Conservation (phyloP, 805 yeast genomes). For the Hanseniaspora occidentalis region DNA sequence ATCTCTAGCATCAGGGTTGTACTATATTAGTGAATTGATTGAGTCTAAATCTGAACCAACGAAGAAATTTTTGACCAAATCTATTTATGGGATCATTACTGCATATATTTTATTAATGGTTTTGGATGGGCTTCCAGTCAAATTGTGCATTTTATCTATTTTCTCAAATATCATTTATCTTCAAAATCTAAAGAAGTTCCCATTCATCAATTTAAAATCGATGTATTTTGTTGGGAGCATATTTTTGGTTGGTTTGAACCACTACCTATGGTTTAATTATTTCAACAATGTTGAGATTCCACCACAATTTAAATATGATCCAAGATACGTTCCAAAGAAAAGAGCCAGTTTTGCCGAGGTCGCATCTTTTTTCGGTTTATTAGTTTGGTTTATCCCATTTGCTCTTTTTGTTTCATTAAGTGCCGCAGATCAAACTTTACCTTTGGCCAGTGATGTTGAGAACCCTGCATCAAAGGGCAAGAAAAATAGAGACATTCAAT, state of each 20-base stretch:
- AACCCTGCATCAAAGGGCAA: constrained; percentile 17
- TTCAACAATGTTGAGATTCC: constrained; percentile 61
- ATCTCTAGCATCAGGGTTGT: constrained; percentile 80
- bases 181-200: constrained; percentile 71
- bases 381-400: constrained; percentile 91
- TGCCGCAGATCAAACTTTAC: constrained; percentile 83
- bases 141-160: constrained; percentile 53
- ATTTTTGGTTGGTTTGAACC: constrained; percentile 62
- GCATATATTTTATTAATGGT: constrained; percentile 45
- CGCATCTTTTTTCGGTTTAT: constrained; percentile 88
- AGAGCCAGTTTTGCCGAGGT: constrained; percentile 80
- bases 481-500: constrained; percentile 32
- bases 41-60: constrained; percentile 90
- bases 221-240: constrained; percentile 63
- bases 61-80: constrained; percentile 47
- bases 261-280: constrained; percentile 79
- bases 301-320: constrained; percentile 45
- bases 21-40: constrained; percentile 81
- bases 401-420: constrained; percentile 82
- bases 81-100: constrained; percentile 50
- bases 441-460: constrained; percentile 29
- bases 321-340: constrained; percentile 48
- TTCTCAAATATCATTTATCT: constrained; percentile 60
- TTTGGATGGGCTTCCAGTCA: constrained; percentile 71
- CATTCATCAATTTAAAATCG: constrained; percentile 63